Conservation (phyloP, 75 land plant species). For the Chamaecyparis obtusa region DNA sequence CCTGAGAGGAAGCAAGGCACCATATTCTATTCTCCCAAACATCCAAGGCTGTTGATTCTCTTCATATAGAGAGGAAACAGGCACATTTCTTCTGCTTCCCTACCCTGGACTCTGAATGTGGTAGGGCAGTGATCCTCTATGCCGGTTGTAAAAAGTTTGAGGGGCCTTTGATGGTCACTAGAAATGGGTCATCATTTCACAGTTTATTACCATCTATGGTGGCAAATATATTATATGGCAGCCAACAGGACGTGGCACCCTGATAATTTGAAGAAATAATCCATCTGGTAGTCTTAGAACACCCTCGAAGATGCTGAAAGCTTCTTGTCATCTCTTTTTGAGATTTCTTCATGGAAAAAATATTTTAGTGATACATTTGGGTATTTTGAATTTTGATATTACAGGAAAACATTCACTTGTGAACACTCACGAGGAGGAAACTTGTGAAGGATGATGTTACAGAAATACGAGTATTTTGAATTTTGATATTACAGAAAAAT, state of each 20-base stretch:
- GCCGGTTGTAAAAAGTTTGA: background rate
- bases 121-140: background rate
- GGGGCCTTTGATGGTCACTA: background rate
- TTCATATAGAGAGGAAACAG: background rate
- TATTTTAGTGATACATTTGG: background rate
- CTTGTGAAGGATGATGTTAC: background rate
- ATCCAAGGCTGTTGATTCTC: background rate
- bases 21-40: background rate
- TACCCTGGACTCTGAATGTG: background rate
- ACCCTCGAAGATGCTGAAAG: background rate
- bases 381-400: background rate
- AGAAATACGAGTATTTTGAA: background rate
- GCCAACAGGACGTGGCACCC: background rate
- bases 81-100: background rate
- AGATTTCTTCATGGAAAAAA: background rate
- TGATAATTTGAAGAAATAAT: background rate
- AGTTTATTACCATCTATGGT: background rate
- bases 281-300: background rate
- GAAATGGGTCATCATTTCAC: background rate
- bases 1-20: background rate
- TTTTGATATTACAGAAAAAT: background rate
- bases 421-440: background rate
- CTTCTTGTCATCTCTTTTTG: background rate
- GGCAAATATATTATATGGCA: too few relatives aligned
- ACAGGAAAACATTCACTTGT: background rate